A percentile compares a stretch with the other conserved stretches of the same genome.
Conservation (phyloP, 2,329 filamentous ascomycete genomes). For the Pyricularia pennisetigena region DNA sequence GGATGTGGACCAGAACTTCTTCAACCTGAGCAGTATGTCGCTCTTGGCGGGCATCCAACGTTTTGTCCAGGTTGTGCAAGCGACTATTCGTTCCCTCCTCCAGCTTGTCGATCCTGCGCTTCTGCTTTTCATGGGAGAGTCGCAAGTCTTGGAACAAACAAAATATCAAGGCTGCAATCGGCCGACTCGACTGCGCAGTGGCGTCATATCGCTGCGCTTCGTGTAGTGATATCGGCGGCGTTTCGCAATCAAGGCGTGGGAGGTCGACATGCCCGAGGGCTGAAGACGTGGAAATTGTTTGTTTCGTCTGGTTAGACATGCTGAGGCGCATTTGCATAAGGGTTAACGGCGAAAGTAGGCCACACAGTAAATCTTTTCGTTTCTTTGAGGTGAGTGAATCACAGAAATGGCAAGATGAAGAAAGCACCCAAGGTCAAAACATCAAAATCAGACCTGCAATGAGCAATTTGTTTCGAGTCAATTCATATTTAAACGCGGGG, state of each 20-base stretch:
- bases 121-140: not conserved
- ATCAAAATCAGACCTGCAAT: not conserved
- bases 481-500: not conserved
- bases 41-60: not conserved
- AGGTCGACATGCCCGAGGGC: not conserved
- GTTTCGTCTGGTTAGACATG: not conserved
- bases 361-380: too few species aligned
- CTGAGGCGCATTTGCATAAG: not conserved
- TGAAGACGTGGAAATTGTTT: not conserved
- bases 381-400: not conserved
- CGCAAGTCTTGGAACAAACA: not conserved
- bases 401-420: not conserved
- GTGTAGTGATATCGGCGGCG: not conserved
- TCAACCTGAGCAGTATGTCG: not conserved
- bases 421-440: not conserved
- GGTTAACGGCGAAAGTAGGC: not conserved
- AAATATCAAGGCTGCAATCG: not conserved
- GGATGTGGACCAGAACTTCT: not conserved
- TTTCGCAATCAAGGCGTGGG: not conserved
- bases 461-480: too few species aligned
- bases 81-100: not conserved
- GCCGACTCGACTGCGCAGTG: not conserved
- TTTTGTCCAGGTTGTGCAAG: not conserved
- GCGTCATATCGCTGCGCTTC: not conserved
- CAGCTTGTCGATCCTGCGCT: not conserved